phyloP scores from a whole-genome alignment of 192 early-diverging fungal genomes.

The Coemansia sp. region DNA sequence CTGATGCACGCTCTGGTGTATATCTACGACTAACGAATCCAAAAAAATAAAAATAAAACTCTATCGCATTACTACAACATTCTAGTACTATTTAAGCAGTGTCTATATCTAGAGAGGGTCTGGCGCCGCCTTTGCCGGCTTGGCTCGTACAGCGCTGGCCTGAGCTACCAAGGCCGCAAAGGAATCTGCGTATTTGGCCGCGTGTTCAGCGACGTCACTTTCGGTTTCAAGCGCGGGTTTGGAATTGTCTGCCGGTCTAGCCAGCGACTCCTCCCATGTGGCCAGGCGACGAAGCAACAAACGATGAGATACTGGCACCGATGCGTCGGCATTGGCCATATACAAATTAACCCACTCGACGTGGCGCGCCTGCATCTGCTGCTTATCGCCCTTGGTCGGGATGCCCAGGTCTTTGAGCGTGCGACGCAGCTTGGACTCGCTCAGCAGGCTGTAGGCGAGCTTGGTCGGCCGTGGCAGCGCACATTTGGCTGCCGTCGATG shows the following conservation, averaged over 20 bases:
- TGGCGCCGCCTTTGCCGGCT: neutral
- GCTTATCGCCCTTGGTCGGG: conserved; percentile 52
- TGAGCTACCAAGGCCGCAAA: conserved; percentile 39
- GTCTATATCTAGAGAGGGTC: neutral
- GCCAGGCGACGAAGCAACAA: conserved; percentile 31
- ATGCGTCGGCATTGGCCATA: conserved; percentile 55
- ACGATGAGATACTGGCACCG: conserved; percentile 34
- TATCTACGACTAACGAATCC: conserved; percentile 44
- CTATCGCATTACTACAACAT: neutral
- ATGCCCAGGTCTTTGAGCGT: conserved; percentile 52
- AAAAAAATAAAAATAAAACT: neutral
- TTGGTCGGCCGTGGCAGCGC: conserved; percentile 51
- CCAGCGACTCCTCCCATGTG: conserved; percentile 38
- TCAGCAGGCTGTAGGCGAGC: conserved; percentile 54
- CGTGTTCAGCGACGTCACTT: conserved; percentile 20
- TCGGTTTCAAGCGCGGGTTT: conserved; percentile 2
- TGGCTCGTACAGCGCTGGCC: conserved; percentile 17
- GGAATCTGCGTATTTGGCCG: conserved; percentile 41
- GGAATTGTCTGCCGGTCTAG: conserved; percentile 12
- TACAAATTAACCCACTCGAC: conserved; percentile 57
- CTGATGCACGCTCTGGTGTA: conserved; percentile 55
- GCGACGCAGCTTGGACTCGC: conserved; percentile 52
- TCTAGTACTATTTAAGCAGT: neutral
- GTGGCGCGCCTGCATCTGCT: conserved; percentile 51
- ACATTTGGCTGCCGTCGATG: conserved; percentile 7